Conservation (phyloP, 2,329 filamentous ascomycete genomes). For the Diatrype stigma region DNA sequence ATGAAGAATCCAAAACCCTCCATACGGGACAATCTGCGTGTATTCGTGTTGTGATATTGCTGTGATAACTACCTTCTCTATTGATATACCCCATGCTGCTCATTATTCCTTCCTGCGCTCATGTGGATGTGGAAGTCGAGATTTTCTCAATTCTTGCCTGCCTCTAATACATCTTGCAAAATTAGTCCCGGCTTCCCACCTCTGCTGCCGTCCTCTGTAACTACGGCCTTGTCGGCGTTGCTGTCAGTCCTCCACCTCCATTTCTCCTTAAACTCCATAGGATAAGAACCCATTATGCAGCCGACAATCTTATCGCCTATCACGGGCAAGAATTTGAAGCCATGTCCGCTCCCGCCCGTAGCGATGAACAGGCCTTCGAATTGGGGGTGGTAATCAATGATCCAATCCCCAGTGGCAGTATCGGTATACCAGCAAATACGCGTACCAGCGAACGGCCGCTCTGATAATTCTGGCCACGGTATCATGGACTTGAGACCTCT, state of each 20-base stretch:
- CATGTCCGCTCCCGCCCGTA: constrained; percentile 61
- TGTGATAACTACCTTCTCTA: neutral
- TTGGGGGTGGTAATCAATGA: constrained; percentile 64
- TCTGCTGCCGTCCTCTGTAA: constrained; percentile 51
- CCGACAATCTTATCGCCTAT: constrained; percentile 59
- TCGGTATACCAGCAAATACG: constrained; percentile 75
- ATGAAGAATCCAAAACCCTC: neutral
- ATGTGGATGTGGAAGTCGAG: neutral
- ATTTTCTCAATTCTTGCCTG: constrained; percentile 21
- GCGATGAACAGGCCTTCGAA: constrained; percentile 57
- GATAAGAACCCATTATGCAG: constrained; percentile 43
- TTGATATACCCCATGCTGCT: too few species aligned
- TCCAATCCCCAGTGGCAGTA: constrained; percentile 66
- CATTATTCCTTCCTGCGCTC: constrained; percentile 1
- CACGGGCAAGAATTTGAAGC: constrained; percentile 66
- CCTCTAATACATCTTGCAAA: constrained; percentile 36
- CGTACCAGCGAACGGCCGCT: constrained; percentile 57
- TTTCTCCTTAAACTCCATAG: constrained; percentile 49
- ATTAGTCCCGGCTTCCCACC: constrained; percentile 44
- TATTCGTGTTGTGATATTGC: neutral
- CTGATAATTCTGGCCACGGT: constrained; percentile 49
- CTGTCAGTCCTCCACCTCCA: constrained; percentile 62
- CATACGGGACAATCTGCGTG: neutral
- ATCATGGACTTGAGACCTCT: constrained; percentile 57
- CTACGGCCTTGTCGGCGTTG: constrained; percentile 33